Conservation (phyloP, 176 grass and related monocot species). For the Musa beccarii region DNA sequence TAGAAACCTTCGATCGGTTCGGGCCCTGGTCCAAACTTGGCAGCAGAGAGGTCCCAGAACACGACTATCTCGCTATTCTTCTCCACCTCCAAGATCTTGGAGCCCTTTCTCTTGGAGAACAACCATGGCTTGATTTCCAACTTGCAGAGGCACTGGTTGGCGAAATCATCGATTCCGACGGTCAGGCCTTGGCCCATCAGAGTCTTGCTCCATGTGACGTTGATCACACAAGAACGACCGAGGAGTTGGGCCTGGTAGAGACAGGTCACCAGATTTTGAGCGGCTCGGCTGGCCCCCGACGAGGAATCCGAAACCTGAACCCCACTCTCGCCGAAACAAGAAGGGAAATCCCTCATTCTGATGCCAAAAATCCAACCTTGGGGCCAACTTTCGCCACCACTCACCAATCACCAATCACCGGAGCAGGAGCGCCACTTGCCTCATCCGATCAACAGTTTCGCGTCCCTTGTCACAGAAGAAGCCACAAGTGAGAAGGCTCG, state of each 20-base stretch:
- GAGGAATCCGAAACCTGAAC: conserved; percentile 39
- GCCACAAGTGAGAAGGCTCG: too few species aligned
- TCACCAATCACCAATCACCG: too few species aligned
- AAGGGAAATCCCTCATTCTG: conserved; percentile 33
- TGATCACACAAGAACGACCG: conserved; percentile 29
- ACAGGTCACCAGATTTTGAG: conserved; percentile 42
- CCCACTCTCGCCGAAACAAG: conserved; percentile 18
- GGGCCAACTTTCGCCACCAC: too few species aligned
- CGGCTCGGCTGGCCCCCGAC: conserved; percentile 12
- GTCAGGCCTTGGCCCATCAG: neutral
- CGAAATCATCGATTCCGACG: conserved; percentile 32
- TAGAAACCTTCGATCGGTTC: conserved; percentile 43
- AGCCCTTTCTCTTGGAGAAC: too few species aligned
- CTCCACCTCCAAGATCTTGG: too few species aligned
- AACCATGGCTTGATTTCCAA: neutral
- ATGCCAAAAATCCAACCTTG: neutral
- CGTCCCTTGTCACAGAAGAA: too few species aligned
- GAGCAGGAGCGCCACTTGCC: too few species aligned
- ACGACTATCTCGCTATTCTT: conserved; percentile 14
- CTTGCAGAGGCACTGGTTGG: conserved; percentile 37
- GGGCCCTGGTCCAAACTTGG: conserved; percentile 30
- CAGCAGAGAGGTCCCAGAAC: conserved; percentile 43
- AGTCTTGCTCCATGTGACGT: conserved; percentile 45
- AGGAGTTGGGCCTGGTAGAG: conserved; percentile 29
- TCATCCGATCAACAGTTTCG: too few species aligned